These are phyloP conservation scores for Jaminaea rosea DNA, from an alignment of 1,284 basidiomycete genomes.

Conservation along the genomic window DNA sequence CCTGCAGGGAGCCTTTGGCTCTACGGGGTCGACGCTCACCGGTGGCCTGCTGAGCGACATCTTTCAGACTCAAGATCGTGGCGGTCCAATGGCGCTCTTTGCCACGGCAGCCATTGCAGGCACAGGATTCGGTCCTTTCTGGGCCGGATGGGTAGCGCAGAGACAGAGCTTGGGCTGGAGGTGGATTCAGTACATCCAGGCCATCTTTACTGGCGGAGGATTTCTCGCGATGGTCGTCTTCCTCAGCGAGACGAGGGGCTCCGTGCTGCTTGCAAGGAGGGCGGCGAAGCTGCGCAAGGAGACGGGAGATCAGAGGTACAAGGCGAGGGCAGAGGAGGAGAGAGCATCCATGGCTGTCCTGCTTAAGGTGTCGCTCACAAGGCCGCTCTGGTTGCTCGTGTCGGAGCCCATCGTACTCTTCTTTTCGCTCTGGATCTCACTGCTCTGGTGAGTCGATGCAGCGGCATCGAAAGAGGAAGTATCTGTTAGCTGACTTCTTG, in stretches of 20 bases:
- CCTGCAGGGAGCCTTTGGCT: slow-evolving; percentile 60
- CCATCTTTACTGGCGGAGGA: slow-evolving; percentile 22
- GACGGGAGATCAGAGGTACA: slow-evolving; percentile 57
- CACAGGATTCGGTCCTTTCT: slow-evolving; percentile 60
- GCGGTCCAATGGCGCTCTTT: slow-evolving; percentile 57
- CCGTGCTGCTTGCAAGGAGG: slow-evolving; percentile 49
- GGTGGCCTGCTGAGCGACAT: slow-evolving; percentile 59
- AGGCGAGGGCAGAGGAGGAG: slow-evolving; percentile 58
- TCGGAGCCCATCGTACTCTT: slow-evolving; percentile 67
- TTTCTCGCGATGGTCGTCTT: slow-evolving; percentile 33
- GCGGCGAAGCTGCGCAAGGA: slow-evolving; percentile 46
- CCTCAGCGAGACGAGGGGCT: slow-evolving; percentile 42
- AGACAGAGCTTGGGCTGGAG: slow-evolving; percentile 60
- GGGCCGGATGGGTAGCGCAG: slow-evolving; percentile 64
- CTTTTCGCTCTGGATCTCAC: slow-evolving; percentile 39
- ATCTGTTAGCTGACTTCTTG: slow-evolving; percentile 15
- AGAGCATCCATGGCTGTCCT: slow-evolving; percentile 54
- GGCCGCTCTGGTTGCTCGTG: slow-evolving; percentile 55
- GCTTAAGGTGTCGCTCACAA: slow-evolving; percentile 60
- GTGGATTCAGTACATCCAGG: slow-evolving; percentile 68
- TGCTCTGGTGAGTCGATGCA: too few relatives aligned
- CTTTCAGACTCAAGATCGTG: slow-evolving; percentile 46
- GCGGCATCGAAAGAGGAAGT: slow-evolving; percentile 25
- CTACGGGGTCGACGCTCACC: slow-evolving; percentile 61
- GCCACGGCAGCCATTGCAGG: slow-evolving; percentile 50